Percentiles rank a stretch among this genome's conserved stretches.
These are phyloP conservation scores for Choanephora cucurbitarum DNA, from an alignment of 371 early-diverging fungal species.

Conservation along the genomic window DNA sequence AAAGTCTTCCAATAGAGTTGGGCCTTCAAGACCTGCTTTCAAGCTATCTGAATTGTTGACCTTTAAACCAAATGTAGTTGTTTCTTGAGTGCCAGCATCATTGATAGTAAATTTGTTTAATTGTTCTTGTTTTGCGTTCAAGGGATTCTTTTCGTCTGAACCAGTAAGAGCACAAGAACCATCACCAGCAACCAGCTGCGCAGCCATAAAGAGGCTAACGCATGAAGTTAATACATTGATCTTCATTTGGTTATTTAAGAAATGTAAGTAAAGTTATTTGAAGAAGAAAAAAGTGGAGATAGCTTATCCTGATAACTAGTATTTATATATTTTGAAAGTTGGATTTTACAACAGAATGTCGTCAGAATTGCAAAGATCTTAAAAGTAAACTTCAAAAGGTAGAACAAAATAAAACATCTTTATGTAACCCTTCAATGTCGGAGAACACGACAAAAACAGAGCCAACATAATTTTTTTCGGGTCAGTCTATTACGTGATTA, in stretches of 20 bases:
- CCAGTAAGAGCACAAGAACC: constrained; percentile 4
- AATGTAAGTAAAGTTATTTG: background rate
- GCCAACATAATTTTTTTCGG: too few relatives aligned
- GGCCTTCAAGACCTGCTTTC: constrained; percentile 49
- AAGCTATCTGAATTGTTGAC: constrained; percentile 32
- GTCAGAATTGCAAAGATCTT: too few relatives aligned
- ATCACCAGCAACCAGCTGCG: constrained; percentile 9
- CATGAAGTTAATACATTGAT: constrained; percentile 4
- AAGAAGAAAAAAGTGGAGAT: background rate
- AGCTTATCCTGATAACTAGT: background rate
- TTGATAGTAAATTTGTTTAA: constrained; percentile 10
- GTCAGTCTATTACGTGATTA: too few relatives aligned
- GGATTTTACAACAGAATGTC: too few relatives aligned
- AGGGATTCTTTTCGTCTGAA: background rate
- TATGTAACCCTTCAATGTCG: too few relatives aligned
- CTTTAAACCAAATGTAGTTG: constrained; percentile 30
- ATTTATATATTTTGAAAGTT: too few relatives aligned
- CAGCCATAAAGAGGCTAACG: constrained; percentile 9
- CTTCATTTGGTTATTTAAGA: too few relatives aligned
- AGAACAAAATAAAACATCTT: too few relatives aligned
- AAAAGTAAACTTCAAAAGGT: too few relatives aligned
- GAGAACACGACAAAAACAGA: too few relatives aligned
- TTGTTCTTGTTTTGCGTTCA: constrained; percentile 16
- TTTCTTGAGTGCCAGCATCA: constrained; percentile 28
- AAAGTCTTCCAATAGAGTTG: constrained; percentile 53